Base-by-base conservation (phyloP, 176 grass and related monocot genomes). In the Oryza coarctata region DNA sequence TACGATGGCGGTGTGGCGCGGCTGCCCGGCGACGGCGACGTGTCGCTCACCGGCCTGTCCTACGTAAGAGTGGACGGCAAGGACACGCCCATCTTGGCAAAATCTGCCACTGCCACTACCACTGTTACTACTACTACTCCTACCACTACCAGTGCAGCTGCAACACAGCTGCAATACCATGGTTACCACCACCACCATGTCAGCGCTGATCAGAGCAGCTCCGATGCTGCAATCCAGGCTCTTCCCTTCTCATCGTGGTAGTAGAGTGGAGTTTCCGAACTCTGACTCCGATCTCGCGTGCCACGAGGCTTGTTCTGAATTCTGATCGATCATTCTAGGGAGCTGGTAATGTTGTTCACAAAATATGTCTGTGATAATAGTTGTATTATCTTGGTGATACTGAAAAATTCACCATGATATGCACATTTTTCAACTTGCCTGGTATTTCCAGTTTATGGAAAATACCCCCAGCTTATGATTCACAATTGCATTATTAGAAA, bases 181-280 rank as follows among this genome's bases (percentile, higher is more conserved):
- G 80, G 84, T 27, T 83, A 92, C 49, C 92, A 89, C 80, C 89
- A 92, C 40, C 91, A 89, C 73, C 89, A 92, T 45, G 49, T 82
- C 7, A 65, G 7, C 1, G 70, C 70, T 13, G 87, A 84, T 45
- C 78, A 87, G 55, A 79, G 92, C 8, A 76, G 33, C 74, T 71
- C 74, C 4, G 89, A 89, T 68, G 76, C 76, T n/a, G 79, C 84
- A 14, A 88, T 86, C 32, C 87, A 92, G 43, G 68, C 87, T 30
- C 78, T 92, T 60, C 89, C 82, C 6, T 94, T 92, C 76, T 85
- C 87, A 1, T 85, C 87, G 0, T 92, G 89, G 93, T 87, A 89
- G 80, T 68, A 12, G 44, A 73, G 63, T 68, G 15, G 44, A 73
- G 63, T 34, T 58, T 17, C 45, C 7, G 50, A 8, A 20, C n/a